These are phyloP conservation scores for Striga asiatica DNA, from an alignment of 257 asterid genomes.

Conservation along the genomic window DNA sequence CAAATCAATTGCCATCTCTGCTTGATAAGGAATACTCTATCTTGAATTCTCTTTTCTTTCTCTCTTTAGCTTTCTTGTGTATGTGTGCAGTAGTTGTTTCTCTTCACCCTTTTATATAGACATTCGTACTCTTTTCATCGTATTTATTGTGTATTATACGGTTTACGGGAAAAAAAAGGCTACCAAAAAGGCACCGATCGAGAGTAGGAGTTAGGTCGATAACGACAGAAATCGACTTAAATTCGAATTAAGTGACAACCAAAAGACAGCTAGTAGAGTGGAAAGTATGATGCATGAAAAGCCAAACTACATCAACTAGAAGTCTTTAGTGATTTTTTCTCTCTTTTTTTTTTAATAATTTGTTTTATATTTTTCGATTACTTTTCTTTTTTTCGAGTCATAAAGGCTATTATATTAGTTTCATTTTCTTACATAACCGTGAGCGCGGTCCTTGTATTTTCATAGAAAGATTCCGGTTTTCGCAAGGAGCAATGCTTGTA, in stretches of 20 bases:
- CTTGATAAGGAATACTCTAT: neutral
- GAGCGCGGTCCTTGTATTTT: conserved; percentile 6
- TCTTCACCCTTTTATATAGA: neutral
- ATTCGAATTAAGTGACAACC: conserved; percentile 13
- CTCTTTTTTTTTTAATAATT: neutral
- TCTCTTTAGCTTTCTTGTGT: neutral
- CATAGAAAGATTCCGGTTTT: conserved; percentile 1
- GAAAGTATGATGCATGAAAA: conserved; percentile 15
- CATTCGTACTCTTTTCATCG: neutral
- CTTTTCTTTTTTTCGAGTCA: neutral
- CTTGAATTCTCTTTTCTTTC: neutral
- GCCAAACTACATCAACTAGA: neutral
- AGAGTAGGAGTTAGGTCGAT: conserved; percentile 6
- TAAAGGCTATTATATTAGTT: neutral
- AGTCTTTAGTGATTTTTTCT: neutral
- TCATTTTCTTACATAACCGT: conserved; percentile 6
- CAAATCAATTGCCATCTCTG: conserved; percentile 26
- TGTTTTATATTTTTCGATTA: neutral
- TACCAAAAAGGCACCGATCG: conserved; percentile 11
- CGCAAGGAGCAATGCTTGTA: conserved; percentile 1
- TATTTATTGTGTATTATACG: neutral
- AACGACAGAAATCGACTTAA: conserved; percentile 11
- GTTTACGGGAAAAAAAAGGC: neutral
- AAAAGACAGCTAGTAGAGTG: conserved; percentile 16
- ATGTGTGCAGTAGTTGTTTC: neutral